These are phyloP conservation scores for Hygrophorus russula DNA, from an alignment of 768 basidiomycete genomes.

Conservation along the genomic window DNA sequence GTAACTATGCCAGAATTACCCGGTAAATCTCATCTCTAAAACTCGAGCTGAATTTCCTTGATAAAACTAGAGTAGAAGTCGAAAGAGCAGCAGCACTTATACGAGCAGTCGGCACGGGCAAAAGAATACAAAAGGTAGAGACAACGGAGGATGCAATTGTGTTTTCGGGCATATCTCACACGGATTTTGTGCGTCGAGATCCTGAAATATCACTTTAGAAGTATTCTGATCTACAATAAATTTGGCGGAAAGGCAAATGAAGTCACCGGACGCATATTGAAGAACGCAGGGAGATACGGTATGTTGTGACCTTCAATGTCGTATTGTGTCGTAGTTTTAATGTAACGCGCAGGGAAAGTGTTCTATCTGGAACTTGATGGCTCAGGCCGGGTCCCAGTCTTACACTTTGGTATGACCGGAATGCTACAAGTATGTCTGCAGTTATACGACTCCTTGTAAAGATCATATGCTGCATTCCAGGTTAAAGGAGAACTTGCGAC, in stretches of 20 bases:
- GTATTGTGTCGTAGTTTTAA: neutral
- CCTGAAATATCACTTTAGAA: neutral
- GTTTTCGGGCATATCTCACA: conserved; percentile 42
- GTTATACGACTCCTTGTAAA: neutral
- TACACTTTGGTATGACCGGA: conserved; percentile 86
- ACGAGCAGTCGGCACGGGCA: conserved; percentile 37
- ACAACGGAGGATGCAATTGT: conserved; percentile 52
- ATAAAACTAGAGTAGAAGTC: conserved; percentile 39
- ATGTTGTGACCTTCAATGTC: neutral
- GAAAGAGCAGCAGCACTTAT: conserved; percentile 54
- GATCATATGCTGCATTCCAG: conserved; percentile 12
- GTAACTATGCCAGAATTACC: conserved; percentile 42
- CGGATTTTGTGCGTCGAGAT: conserved; percentile 44
- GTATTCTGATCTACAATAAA: neutral
- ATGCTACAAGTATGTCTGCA: conserved; percentile 45
- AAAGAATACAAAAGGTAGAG: conserved; percentile 44
- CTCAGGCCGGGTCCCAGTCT: conserved; percentile 47
- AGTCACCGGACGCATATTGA: conserved; percentile 36
- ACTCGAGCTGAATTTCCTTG: neutral
- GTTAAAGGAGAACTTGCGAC: conserved; percentile 37
- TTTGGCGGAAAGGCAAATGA: conserved; percentile 35
- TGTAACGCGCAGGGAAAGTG: conserved; percentile 36
- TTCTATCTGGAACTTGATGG: conserved; percentile 60
- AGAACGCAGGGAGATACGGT: conserved; percentile 45
- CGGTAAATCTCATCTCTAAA: conserved; percentile 20